Evolutionary conservation across 257 asterid genomes (phyloP), one percentile per base, ranked within the genome.

Genomic region (Petunia secreta): DNA sequence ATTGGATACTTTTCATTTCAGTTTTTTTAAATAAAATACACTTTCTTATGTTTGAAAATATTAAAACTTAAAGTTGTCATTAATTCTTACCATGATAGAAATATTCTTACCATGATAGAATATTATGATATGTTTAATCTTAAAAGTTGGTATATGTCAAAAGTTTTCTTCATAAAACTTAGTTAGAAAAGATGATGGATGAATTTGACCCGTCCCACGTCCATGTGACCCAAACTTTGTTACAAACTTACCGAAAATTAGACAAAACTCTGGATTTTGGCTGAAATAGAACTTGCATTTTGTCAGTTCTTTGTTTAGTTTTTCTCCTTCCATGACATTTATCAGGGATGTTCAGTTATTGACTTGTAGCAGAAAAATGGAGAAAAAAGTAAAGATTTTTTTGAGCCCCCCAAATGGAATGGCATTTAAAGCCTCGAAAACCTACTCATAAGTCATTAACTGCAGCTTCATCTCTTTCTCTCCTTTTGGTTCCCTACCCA

Each of bases 401-500:
- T 57, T 57, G 63, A 57, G 63, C 57, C 57, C 57, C 57, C 57
- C 13, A 52, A 52, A 52, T 52, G 3, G 57, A 52, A 52, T 52
- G 14, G 16, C 36, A 57, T 5, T 57, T 15, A 57, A 14, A n/a
- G 2, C 8, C 25, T 25, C 25, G 25, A 25, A 25, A 25, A 54
- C 60, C 14, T 54, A 54, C 13, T 15, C 25, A 25, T 25, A 25
- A 25, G 25, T 15, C 63, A 15, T 57, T 57, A 57, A 57, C 34
- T 57, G 36, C 63, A 15, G 36, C 63, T 57, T 55, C 64, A 66
- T 39, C 55, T 53, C 3, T 65, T 37, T 11, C 52, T 37, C 11
- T 66, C 9, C 75, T 39, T 66, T 40, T 66, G 11, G 78, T 86
- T 87, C 71, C 80, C 85, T 87, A 84, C 81, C 92, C 90, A 68